phyloP scores from a whole-genome alignment of 306 rosid genomes.

The Cicer arietinum region DNA sequence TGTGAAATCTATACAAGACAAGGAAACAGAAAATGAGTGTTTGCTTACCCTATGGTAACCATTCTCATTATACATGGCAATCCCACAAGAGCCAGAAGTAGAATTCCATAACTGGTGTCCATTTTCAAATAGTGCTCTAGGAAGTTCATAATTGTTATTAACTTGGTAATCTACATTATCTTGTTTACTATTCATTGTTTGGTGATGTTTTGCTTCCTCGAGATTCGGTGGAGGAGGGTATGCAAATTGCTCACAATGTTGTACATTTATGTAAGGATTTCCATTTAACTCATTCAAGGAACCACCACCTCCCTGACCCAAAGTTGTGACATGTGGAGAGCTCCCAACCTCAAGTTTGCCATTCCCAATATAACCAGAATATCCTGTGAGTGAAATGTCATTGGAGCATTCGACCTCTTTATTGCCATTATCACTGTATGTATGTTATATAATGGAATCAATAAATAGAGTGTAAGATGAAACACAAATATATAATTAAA shows the following conservation, averaged over 20 bases:
- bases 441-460: conserved; percentile 27
- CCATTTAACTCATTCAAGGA: conserved; percentile 58
- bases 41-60: conserved; percentile 60
- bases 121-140: conserved; percentile 59
- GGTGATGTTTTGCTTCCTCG: conserved; percentile 47
- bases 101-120: conserved; percentile 66
- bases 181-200: conserved; percentile 48
- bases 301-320: conserved; percentile 59
- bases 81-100: conserved; percentile 57
- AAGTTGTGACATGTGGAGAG: conserved; percentile 53
- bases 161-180: conserved; percentile 59
- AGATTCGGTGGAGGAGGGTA: conserved; percentile 55
- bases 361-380: conserved; percentile 53
- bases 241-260: conserved; percentile 58
- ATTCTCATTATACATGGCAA: conserved; percentile 64
- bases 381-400: conserved; percentile 57
- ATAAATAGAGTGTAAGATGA: conserved; percentile 29
- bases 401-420: conserved; percentile 67
- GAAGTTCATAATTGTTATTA: conserved; percentile 55
- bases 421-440: conserved; percentile 49
- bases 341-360: conserved; percentile 56
- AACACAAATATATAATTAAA: neutral
- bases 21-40: conserved; percentile 1
- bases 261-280: conserved; percentile 54
- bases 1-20: too few relatives aligned